Evolutionary conservation across 148 eudicot species (phyloP), one percentile per base, ranked within the genome.

Genomic region (Silene uniflora): DNA sequence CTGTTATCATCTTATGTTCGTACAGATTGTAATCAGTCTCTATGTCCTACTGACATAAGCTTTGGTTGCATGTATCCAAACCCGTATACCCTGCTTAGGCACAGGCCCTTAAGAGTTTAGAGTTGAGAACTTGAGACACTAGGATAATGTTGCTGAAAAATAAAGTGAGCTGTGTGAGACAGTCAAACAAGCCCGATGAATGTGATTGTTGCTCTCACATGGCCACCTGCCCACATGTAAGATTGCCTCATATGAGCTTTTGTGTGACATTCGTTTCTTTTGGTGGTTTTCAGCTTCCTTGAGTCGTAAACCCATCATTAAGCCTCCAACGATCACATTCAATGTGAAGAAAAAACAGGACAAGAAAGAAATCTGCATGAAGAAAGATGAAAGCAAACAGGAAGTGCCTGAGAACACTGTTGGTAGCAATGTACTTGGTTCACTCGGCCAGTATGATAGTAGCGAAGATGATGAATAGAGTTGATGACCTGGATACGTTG

Each of bases 391-490:
- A n/a, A 78, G 78, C 49, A 75, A 17, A n/a, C 77, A 82, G 61
- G 39, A 32, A 4, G 75, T 64, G 52, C 75, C 35, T 5, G 76
- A 58, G 4, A 49, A 76, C 14, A 72, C 52, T 54, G 74, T 29
- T 17, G n/a, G 49, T 29, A 76, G 80, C 77, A 77, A 27, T 22
- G 92, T 77, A 58, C 88, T 93, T 14, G 82, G 58, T 16, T 88
- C 93, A 0, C 75, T 93, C 12, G 88, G 84, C 11, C 93, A 89
- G 22, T 89, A 91, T 62, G 90, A 79, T 32, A 88, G 89, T 35
- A 87, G 88, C 17, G 91, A 87, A 7, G 94, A 91, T 56, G 93
- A 85, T 9, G 62, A 71, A 4, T 64, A 64, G 68, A 2, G 39
- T 6, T 39, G 44, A 39, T 39, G 44, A 39, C 44, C 35, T 5